Conservation (phyloP, 2,329 filamentous ascomycete species). For the Neopestalotiopsis clavispora region DNA sequence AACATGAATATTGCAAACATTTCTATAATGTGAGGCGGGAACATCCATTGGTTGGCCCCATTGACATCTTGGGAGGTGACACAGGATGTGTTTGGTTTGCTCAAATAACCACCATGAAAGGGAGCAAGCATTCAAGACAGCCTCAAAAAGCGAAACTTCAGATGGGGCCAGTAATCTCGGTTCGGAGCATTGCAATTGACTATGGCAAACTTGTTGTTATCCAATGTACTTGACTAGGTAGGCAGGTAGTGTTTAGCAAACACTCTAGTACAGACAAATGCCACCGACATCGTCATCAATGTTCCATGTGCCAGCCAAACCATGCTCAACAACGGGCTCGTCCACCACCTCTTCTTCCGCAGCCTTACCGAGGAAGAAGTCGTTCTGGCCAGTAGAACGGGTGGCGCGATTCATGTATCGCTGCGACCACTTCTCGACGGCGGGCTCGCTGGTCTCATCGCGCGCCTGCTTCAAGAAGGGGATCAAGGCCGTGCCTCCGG, state of each 20-base stretch:
- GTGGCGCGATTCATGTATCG: constrained; percentile 61
- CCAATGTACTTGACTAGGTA: not conserved
- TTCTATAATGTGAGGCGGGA: not conserved
- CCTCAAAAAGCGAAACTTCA: not conserved
- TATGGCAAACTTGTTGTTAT: not conserved
- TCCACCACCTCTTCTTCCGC: constrained; percentile 40
- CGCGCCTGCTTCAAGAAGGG: constrained; percentile 96
- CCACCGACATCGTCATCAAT: constrained; percentile 80
- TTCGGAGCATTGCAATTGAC: not conserved
- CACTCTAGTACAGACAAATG: constrained; percentile 56
- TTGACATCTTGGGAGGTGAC: not conserved
- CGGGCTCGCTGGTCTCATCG: constrained; percentile 93
- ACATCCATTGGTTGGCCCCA: not conserved
- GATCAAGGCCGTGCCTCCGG: constrained; percentile 91
- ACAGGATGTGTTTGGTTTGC: constrained; percentile 11
- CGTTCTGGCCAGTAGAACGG: constrained; percentile 53
- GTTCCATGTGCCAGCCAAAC: constrained; percentile 86
- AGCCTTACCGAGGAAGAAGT: constrained; percentile 63
- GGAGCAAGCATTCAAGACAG: not conserved
- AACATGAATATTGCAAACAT: not conserved
- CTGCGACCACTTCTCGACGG: constrained; percentile 70
- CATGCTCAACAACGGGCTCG: constrained; percentile 44
- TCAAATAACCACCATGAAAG: not conserved
- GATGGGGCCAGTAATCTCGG: not conserved
- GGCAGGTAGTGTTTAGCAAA: not conserved